Evolutionary conservation across 2,329 filamentous ascomycete genomes (phyloP).

Genomic region (Cytospora chrysosperma): DNA sequence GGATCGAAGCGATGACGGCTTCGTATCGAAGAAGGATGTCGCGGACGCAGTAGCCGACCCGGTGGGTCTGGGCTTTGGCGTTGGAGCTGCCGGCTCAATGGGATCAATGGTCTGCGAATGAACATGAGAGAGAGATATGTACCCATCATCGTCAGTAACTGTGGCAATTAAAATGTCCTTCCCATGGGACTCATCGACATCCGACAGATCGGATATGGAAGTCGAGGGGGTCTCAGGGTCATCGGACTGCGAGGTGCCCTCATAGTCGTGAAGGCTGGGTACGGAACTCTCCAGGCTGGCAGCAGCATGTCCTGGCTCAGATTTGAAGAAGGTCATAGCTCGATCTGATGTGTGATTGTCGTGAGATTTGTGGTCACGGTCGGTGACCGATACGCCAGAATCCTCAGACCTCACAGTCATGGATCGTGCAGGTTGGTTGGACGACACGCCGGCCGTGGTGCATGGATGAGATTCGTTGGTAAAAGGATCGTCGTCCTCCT

Average conservation of each 20-base stretch:
- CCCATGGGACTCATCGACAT: conserved; percentile 37
- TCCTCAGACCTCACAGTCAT: conserved; percentile 50
- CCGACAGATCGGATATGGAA: conserved; percentile 47
- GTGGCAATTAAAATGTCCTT: conserved; percentile 28
- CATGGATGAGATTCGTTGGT: conserved; percentile 41
- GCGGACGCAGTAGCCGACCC: conserved; percentile 21
- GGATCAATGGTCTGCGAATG: conserved; percentile 37
- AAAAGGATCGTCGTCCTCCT: conserved; percentile 31
- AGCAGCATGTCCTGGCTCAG: conserved; percentile 43
- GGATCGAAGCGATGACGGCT: conserved; percentile 3
- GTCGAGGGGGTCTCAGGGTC: conserved; percentile 44
- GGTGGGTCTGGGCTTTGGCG: conserved; percentile 39
- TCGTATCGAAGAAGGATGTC: conserved; percentile 40
- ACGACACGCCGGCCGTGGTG: conserved; percentile 31
- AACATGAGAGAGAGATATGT: conserved; percentile 40
- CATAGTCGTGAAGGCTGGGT: conserved; percentile 37
- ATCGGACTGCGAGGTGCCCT: conserved; percentile 45
- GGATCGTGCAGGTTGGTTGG: conserved; percentile 45
- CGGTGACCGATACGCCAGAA: conserved; percentile 38
- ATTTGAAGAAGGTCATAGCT: conserved; percentile 53
- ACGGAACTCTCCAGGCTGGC: conserved; percentile 33
- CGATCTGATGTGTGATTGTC: conserved; percentile 43
- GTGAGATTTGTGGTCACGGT: conserved; percentile 36
- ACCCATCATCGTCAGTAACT: conserved; percentile 33
- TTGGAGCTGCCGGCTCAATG: conserved; percentile 45